phyloP scores from a whole-genome alignment of 345 rosid species.

The Salix suchowensis region DNA sequence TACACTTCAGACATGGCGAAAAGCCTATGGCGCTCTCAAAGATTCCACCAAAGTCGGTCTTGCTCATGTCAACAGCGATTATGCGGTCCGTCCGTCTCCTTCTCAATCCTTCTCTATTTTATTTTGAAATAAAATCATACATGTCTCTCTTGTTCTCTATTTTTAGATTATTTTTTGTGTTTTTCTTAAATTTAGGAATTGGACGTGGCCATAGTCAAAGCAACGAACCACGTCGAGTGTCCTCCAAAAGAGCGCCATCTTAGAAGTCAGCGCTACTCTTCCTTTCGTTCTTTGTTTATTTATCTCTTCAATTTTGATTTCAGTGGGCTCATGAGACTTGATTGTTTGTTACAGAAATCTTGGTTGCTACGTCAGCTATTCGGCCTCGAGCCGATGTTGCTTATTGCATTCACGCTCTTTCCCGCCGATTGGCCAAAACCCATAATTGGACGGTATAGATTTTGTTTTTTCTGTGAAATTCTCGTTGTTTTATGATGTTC shows the following conservation, averaged over 20 bases:
- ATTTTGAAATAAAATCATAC: neutral
- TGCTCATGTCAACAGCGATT: slow-evolving; percentile 98
- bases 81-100: slow-evolving; percentile 56
- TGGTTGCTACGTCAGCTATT: slow-evolving; percentile 61
- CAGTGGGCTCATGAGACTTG: neutral
- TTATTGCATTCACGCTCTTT: slow-evolving; percentile 77
- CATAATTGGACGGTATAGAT: slow-evolving; percentile 81
- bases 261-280: slow-evolving; percentile 48
- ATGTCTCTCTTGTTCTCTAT: neutral
- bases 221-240: slow-evolving; percentile 95
- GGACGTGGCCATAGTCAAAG: slow-evolving; percentile 97
- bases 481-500: neutral
- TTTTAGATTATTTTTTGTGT: slow-evolving; percentile 16
- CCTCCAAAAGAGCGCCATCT: slow-evolving; percentile 97
- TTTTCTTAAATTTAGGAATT: slow-evolving; percentile 51
- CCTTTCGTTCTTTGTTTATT: neutral
- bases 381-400: slow-evolving; percentile 94
- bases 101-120: neutral
- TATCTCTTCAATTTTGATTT: neutral
- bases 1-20: slow-evolving; percentile 93
- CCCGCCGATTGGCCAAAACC: slow-evolving; percentile 77
- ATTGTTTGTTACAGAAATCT: slow-evolving; percentile 48
- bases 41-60: slow-evolving; percentile 99
- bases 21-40: slow-evolving; percentile 93
- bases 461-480: neutral